Evolutionary conservation across 305 asterid genomes (phyloP).

Genomic region (Fraxinus angustifolia): DNA sequence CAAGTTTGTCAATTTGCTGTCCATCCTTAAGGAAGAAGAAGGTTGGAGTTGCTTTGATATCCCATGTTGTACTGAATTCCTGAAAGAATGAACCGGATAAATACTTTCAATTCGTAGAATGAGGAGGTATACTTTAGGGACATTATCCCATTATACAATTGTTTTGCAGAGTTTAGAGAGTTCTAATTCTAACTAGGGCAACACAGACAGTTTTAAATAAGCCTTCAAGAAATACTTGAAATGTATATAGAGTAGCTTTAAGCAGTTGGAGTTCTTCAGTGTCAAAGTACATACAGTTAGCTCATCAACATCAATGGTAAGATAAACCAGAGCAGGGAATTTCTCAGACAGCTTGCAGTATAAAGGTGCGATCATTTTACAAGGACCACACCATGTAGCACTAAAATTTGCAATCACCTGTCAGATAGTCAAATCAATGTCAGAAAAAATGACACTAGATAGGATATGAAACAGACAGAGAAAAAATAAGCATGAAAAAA

Average conservation of each 20-base stretch:
- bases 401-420: constrained; percentile 97
- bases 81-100: constrained; percentile 32
- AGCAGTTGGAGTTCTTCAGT: constrained; percentile 1
- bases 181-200: not conserved
- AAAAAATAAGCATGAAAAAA: not conserved
- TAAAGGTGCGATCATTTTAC: constrained; percentile 85
- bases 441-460: constrained; percentile 4
- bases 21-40: constrained; percentile 93
- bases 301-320: constrained; percentile 86
- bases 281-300: constrained; percentile 65
- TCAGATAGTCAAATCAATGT: constrained; percentile 20
- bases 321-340: constrained; percentile 67
- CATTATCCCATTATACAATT: not conserved
- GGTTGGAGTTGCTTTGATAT: constrained; percentile 97
- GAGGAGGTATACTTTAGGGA: not conserved
- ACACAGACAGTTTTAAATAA: not conserved
- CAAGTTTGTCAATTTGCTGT: constrained; percentile 78
- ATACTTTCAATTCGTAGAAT: not conserved
- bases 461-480: not conserved
- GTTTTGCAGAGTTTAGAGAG: not conserved
- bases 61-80: constrained; percentile 96
- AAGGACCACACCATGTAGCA: constrained; percentile 98
- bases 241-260: not conserved
- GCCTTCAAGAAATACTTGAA: not conserved
- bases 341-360: constrained; percentile 82